phyloP scores from a whole-genome alignment of 75 land plant species.

The Picea sitchensis region DNA sequence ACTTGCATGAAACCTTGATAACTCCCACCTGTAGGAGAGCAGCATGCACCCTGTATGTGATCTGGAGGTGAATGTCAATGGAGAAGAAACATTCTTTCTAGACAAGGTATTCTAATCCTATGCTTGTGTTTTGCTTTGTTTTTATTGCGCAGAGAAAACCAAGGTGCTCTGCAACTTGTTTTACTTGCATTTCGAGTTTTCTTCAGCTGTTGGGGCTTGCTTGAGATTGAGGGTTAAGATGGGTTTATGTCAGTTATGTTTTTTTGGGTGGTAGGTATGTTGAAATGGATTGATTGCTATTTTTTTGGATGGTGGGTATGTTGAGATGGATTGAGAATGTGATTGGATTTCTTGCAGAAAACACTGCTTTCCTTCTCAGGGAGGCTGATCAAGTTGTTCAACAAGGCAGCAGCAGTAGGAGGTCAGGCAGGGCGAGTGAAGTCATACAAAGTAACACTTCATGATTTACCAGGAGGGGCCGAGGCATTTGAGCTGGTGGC shows the following conservation, averaged over 20 bases:
- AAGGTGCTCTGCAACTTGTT: too few species aligned
- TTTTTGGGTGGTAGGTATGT: too few species aligned
- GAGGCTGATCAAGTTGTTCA: conserved; percentile 38
- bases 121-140: too few species aligned
- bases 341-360: conserved; percentile 25
- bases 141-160: too few species aligned
- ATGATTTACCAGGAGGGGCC: conserved; percentile 82
- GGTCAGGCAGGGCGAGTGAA: background rate
- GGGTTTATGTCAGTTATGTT: too few species aligned
- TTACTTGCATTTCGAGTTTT: too few species aligned
- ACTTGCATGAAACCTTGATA: background rate
- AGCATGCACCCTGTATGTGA: conserved; percentile 26
- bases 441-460: conserved; percentile 39
- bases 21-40: background rate
- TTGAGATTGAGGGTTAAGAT: too few species aligned
- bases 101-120: conserved; percentile 39
- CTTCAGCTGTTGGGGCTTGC: too few species aligned
- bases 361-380: conserved; percentile 44
- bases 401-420: conserved; percentile 15
- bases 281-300: background rate
- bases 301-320: background rate
- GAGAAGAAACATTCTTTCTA: conserved; percentile 49
- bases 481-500: conserved; percentile 72
- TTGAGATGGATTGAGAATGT: background rate
- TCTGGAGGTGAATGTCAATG: conserved; percentile 70